Evolutionary conservation across 257 asterid species (phyloP).

Genomic region (Jacaranda mimosifolia): DNA sequence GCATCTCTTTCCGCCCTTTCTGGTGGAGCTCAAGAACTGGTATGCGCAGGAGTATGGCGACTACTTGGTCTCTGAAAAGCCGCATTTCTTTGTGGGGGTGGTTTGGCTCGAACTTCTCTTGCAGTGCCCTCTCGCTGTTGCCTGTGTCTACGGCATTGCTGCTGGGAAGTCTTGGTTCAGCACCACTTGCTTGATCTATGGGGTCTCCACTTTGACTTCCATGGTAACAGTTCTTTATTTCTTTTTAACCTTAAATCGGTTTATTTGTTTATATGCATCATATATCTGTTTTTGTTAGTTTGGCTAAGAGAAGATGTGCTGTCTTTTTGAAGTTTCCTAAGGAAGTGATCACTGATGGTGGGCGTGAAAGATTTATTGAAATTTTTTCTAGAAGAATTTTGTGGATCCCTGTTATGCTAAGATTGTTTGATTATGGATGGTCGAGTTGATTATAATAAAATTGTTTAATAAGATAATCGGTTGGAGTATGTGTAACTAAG

Average conservation of each 20-base stretch:
- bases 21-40: slow-evolving; percentile 74
- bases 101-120: slow-evolving; percentile 83
- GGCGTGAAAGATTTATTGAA: not conserved
- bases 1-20: slow-evolving; percentile 61
- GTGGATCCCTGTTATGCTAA: not conserved
- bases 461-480: not conserved
- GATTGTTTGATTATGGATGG: not conserved
- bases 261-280: not conserved
- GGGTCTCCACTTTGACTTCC: slow-evolving; percentile 67
- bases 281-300: not conserved
- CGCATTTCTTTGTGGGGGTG: slow-evolving; percentile 84
- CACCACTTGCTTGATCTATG: slow-evolving; percentile 88
- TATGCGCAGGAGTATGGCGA: slow-evolving; percentile 71
- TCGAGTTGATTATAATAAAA: not conserved
- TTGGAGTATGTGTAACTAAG: not conserved
- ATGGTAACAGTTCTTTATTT: slow-evolving; percentile 52
- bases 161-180: slow-evolving; percentile 78
- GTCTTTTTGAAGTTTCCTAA: not conserved
- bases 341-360: too few species aligned
- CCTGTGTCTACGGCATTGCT: slow-evolving; percentile 68
- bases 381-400: not conserved
- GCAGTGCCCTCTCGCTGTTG: slow-evolving; percentile 86
- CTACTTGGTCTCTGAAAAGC: slow-evolving; percentile 72
- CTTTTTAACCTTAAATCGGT: not conserved
- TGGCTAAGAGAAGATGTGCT: not conserved